phyloP scores from a whole-genome alignment of 306 rosid genomes.

The Lagenaria siceraria region DNA sequence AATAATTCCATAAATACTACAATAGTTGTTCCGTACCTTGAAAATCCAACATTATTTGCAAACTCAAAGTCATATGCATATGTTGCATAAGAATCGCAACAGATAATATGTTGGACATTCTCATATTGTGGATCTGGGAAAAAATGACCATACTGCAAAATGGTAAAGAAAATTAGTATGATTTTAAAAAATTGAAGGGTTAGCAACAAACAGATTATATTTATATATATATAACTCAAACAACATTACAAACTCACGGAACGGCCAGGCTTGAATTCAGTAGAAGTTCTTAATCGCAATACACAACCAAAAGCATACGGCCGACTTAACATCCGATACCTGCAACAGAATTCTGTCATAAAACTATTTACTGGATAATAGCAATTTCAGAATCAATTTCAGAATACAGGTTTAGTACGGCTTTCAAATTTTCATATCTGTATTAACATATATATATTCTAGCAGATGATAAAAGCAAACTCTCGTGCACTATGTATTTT shows the following conservation, averaged over 20 bases:
- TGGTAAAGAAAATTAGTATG: slow-evolving; percentile 5
- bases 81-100: slow-evolving; percentile 95
- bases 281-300: slow-evolving; percentile 72
- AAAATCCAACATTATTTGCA: slow-evolving; percentile 69
- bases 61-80: slow-evolving; percentile 93
- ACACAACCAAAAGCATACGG: slow-evolving; percentile 95
- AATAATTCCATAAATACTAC: not conserved
- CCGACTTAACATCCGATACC: slow-evolving; percentile 91
- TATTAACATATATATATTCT: not conserved
- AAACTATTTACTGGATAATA: not conserved
- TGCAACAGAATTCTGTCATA: slow-evolving; percentile 24
- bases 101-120: slow-evolving; percentile 89
- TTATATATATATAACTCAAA: slow-evolving; percentile 7
- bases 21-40: slow-evolving; percentile 43
- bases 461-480: not conserved
- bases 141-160: slow-evolving; percentile 95
- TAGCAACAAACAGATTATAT: not conserved
- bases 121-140: slow-evolving; percentile 98
- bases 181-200: slow-evolving; percentile 2
- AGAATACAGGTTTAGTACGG: not conserved
- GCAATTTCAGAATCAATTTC: not conserved
- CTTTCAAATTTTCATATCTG: not conserved
- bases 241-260: slow-evolving; percentile 50
- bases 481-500: not conserved
- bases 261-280: slow-evolving; percentile 78